Evolutionary conservation across 2,329 filamentous ascomycete genomes (phyloP).

Genomic region (Stemphylium beticola): DNA sequence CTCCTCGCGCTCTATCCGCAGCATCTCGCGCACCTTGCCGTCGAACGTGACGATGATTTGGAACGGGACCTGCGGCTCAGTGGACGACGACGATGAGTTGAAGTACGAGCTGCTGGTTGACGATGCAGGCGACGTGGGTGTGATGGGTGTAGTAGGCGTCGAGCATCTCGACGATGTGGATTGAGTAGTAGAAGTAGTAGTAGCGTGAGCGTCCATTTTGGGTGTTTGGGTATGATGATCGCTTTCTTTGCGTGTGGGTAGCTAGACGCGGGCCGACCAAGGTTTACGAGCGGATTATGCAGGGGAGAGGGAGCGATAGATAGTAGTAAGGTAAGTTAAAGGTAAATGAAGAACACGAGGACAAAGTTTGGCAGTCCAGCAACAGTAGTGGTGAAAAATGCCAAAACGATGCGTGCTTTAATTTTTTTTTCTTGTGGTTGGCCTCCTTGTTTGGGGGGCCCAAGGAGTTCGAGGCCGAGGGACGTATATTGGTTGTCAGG

Average conservation of each 20-base stretch:
- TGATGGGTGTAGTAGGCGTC: constrained; percentile 3
- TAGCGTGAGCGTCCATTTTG: constrained; percentile 3
- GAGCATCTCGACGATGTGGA: constrained; percentile 4
- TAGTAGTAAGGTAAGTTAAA: no score
- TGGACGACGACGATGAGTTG: constrained; percentile 10
- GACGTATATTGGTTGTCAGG: background rate
- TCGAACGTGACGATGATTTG: constrained; percentile 39
- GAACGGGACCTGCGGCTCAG: constrained; percentile 27
- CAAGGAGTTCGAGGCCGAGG: background rate
- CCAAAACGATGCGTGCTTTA: no score
- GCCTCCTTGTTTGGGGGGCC: no score
- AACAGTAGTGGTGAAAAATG: background rate
- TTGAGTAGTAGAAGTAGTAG: background rate
- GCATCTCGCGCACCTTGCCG: constrained; percentile 34
- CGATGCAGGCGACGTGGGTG: constrained; percentile 13
- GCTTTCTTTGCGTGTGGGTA: background rate
- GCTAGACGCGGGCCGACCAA: background rate
- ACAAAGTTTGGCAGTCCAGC: background rate
- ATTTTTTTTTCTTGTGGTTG: no score
- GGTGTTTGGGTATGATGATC: constrained; percentile 3
- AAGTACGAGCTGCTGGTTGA: constrained; percentile 6
- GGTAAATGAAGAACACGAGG: background rate
- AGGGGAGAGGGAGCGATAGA: background rate
- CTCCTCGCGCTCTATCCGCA: constrained; percentile 26
- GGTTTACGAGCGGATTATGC: background rate